Evolutionary conservation across 208 protist species (phyloP).

Genomic region (Acanthamoeba rhysodes): DNA sequence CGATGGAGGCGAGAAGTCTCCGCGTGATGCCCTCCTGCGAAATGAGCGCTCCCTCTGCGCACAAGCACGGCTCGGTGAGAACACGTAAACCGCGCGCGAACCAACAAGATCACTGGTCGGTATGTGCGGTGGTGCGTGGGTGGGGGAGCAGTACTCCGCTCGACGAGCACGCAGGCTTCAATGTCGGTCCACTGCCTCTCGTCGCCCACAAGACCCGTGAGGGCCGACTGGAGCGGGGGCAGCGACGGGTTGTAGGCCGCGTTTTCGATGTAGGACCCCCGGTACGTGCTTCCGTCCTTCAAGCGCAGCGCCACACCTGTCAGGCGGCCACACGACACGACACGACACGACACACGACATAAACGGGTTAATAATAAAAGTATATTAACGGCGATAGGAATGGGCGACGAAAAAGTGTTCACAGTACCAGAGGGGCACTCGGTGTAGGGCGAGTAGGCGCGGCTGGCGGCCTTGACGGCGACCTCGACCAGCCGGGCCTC

Average conservation of each 20-base stretch:
- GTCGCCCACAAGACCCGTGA: constrained; percentile 47
- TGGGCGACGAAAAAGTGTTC: not conserved
- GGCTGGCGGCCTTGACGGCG: constrained; percentile 45
- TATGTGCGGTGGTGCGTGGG: not conserved
- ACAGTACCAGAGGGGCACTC: constrained; percentile 33
- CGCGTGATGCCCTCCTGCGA: constrained; percentile 57
- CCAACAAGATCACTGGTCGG: not conserved
- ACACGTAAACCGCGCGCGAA: not conserved
- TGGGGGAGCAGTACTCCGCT: constrained; percentile 9
- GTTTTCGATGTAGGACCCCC: constrained; percentile 61
- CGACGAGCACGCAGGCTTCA: constrained; percentile 41
- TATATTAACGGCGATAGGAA: not conserved
- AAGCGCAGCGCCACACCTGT: constrained; percentile 40
- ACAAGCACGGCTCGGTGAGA: not conserved
- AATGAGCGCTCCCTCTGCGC: not conserved
- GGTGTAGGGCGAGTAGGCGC: constrained; percentile 57
- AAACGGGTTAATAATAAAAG: not conserved
- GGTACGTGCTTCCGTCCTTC: constrained; percentile 49
- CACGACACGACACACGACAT: not conserved
- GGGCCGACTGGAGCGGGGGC: constrained; percentile 32
- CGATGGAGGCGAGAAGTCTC: not conserved
- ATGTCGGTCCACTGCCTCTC: not conserved
- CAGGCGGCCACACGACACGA: too few species aligned
- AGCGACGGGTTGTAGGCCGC: constrained; percentile 60
- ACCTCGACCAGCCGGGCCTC: not conserved